Conservation (phyloP, 2,329 filamentous ascomycete species). For the Botrytis porri region DNA sequence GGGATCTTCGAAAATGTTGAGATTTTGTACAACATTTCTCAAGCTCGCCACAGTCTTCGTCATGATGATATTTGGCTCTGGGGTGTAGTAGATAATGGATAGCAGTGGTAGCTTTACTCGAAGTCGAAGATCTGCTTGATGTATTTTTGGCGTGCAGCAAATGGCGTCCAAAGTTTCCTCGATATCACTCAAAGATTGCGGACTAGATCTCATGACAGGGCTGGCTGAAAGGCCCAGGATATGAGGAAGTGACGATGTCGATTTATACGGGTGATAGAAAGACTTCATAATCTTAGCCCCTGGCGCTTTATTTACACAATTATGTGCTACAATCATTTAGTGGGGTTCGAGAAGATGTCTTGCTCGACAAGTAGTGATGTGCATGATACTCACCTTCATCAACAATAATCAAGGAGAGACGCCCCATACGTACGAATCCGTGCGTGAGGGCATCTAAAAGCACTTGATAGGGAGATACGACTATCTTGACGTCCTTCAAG, state of each 20-base stretch:
- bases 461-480: slow-evolving; percentile 60
- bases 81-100: slow-evolving; percentile 25
- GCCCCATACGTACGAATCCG: slow-evolving; percentile 56
- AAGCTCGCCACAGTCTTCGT: slow-evolving; percentile 29
- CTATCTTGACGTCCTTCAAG: slow-evolving; percentile 53
- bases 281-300: slow-evolving; percentile 36
- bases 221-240: slow-evolving; percentile 38
- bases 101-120: slow-evolving; percentile 34
- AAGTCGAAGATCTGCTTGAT: slow-evolving; percentile 48
- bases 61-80: slow-evolving; percentile 1
- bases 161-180: slow-evolving; percentile 57
- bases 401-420: slow-evolving; percentile 58
- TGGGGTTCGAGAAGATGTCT: not conserved
- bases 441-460: slow-evolving; percentile 60
- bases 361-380: not conserved
- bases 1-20: slow-evolving; percentile 62
- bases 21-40: slow-evolving; percentile 27
- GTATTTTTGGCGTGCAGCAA: slow-evolving; percentile 53
- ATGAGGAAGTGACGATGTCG: slow-evolving; percentile 27
- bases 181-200: slow-evolving; percentile 30
- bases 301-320: slow-evolving; percentile 35
- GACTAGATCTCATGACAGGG: slow-evolving; percentile 36
- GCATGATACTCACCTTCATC: slow-evolving; percentile 54
- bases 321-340: slow-evolving; percentile 33
- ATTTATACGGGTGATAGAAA: slow-evolving; percentile 34